Base-by-base conservation (phyloP, 148 eudicot species). In the Rhododendron henanense region DNA sequence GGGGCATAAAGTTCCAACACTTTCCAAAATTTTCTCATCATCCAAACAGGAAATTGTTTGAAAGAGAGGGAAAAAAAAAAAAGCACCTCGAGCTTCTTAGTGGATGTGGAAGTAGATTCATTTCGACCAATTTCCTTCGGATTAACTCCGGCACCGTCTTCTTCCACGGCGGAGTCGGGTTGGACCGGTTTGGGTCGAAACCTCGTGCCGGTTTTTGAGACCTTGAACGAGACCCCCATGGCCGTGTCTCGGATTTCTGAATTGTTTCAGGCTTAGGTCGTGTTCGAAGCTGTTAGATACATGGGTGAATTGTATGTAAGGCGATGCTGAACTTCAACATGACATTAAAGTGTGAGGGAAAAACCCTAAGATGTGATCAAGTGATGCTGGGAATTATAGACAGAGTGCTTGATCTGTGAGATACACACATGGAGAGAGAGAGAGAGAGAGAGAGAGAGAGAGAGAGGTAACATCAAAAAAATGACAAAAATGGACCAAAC, bases 221-320 rank as follows among this genome's bases (percentile, higher is more conserved):
- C 95, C 90, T 93, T 96, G 86, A 96, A 96, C 3, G 98, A 96
- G 87, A 96, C 84, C 87, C 96, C 95, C 99, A 96, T 96, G 47
- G 73, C 86, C 5, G 55, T 15, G 80, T n/a, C 79, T 47, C 48
- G 74, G 44, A 74, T 84, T 69, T 69, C 44, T 1, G 35, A 6
- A 8, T 31, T 9, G 5, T 55, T 55, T 21, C 21, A n/a, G 84
- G n/a, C 44, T 63, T 67, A 45, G 19, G 84, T 23, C 35, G n/a
- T 16, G 31, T 73, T 50, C 37, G 48, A 11, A 73, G 80, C 63
- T 50, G n/a, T 28, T 48, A 45, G n/a, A 9, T 13, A 48, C 9
- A 15, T 10, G 16, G 16, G 33, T 28, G 45, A 71, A 84, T 84
- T 55, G 33, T 50, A 73, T 45, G 44, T 69, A 6, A 21, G 50